Evolutionary conservation across 208 protist species (phyloP).

Genomic region (Naegleria gruberi): DNA sequence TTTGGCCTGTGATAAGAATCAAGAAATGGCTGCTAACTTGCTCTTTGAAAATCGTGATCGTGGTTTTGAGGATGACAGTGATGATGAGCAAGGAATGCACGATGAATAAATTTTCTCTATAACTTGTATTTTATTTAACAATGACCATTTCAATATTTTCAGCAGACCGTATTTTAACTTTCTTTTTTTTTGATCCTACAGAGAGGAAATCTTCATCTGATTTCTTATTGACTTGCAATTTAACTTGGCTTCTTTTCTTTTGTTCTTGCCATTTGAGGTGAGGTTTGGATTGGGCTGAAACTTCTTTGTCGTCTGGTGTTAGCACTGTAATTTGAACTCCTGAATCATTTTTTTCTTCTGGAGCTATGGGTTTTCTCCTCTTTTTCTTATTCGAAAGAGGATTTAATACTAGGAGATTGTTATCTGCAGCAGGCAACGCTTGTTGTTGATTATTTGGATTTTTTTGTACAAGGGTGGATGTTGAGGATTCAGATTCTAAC

Average conservation of each 20-base stretch:
- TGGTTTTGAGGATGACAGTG: neutral
- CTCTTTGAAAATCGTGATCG: conserved; percentile 39
- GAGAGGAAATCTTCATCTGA: neutral
- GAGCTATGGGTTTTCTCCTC: neutral
- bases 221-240: neutral
- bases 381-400: neutral
- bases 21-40: conserved; percentile 48
- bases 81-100: neutral
- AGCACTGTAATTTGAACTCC: neutral
- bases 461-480: too few relatives aligned
- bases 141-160: neutral
- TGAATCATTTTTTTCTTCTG: neutral
- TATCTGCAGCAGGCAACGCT: too few relatives aligned
- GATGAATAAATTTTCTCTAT: neutral
- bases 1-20: conserved; percentile 56
- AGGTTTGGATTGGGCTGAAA: neutral
- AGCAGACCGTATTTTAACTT: neutral
- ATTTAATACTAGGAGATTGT: too few relatives aligned
- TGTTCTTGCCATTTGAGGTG: neutral
- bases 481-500: too few relatives aligned
- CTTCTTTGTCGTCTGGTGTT: neutral
- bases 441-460: too few relatives aligned
- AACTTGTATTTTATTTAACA: neutral
- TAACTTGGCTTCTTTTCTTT: neutral
- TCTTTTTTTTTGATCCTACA: neutral